phyloP scores from a whole-genome alignment of 2,329 filamentous ascomycete species.

The Geosmithia morbida region DNA sequence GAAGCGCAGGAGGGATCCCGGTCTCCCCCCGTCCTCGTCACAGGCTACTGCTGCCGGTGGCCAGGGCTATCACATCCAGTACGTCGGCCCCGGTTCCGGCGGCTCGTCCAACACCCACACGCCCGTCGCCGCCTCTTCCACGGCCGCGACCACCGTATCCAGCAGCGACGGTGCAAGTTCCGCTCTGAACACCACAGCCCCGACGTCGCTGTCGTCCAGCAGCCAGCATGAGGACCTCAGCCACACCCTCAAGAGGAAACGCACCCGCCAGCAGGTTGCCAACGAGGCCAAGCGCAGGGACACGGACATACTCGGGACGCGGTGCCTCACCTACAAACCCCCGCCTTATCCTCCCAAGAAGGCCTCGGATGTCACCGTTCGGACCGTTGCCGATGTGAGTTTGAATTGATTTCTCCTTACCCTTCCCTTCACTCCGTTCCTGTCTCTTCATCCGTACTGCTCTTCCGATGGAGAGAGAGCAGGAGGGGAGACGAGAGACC shows the following conservation, averaged over 20 bases:
- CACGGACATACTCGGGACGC: slow-evolving; percentile 53
- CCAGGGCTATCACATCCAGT: slow-evolving; percentile 57
- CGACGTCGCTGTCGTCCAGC: slow-evolving; percentile 60
- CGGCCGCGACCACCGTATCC: slow-evolving; percentile 47
- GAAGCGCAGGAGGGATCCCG: slow-evolving; percentile 55
- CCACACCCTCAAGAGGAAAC: slow-evolving; percentile 80
- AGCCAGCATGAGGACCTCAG: slow-evolving; percentile 49
- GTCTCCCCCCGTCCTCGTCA: slow-evolving; percentile 1
- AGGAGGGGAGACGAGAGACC: background rate
- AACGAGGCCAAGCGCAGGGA: slow-evolving; percentile 73
- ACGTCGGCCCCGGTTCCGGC: slow-evolving; percentile 25
- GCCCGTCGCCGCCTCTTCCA: slow-evolving; percentile 32
- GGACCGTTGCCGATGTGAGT: slow-evolving; percentile 49
- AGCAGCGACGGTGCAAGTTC: slow-evolving; percentile 59
- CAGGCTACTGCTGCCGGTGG: slow-evolving; percentile 31
- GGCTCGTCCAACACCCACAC: slow-evolving; percentile 52
- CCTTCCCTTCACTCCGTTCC: background rate
- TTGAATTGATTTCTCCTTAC: background rate
- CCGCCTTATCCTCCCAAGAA: slow-evolving; percentile 84
- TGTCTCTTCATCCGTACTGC: background rate
- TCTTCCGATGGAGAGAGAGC: background rate
- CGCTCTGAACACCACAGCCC: slow-evolving; percentile 69
- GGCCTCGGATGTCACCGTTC: slow-evolving; percentile 60
- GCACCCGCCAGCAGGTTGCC: slow-evolving; percentile 62
- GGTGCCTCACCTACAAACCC: slow-evolving; percentile 68